phyloP scores from a whole-genome alignment of 768 basidiomycete species.

The Trichaptum fuscoviolaceum region DNA sequence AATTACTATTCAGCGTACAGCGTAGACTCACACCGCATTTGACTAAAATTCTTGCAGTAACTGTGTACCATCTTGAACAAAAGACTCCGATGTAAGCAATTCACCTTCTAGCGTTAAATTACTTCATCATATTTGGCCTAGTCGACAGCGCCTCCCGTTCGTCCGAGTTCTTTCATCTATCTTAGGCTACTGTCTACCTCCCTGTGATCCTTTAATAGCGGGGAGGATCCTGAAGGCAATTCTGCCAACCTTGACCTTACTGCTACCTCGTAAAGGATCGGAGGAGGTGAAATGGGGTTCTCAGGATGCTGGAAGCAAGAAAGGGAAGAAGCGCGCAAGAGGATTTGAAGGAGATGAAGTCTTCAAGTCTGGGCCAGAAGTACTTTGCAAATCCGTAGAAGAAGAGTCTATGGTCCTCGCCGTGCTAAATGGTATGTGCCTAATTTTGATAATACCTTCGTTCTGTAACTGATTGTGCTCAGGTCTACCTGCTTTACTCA shows the following conservation, averaged over 20 bases:
- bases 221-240: conserved; percentile 53
- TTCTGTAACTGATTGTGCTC: neutral
- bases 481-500: conserved; percentile 50
- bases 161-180: conserved; percentile 41
- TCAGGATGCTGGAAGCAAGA: conserved; percentile 28
- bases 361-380: conserved; percentile 44
- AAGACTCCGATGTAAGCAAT: conserved; percentile 40
- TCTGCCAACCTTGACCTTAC: conserved; percentile 40
- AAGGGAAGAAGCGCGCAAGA: conserved; percentile 63
- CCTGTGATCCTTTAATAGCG: conserved; percentile 42
- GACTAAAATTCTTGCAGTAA: conserved; percentile 43
- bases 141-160: conserved; percentile 35
- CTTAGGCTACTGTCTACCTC: conserved; percentile 36
- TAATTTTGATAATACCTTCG: neutral
- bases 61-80: conserved; percentile 62
- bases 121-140: conserved; percentile 16
- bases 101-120: conserved; percentile 1
- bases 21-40: conserved; percentile 52
- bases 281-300: conserved; percentile 18
- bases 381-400: conserved; percentile 42
- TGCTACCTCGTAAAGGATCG: conserved; percentile 35
- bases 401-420: conserved; percentile 49
- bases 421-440: conserved; percentile 53
- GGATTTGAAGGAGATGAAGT: conserved; percentile 74
- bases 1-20: conserved; percentile 35